Conservation (phyloP, 2,329 filamentous ascomycete species). For the Talaromyces sp. region DNA sequence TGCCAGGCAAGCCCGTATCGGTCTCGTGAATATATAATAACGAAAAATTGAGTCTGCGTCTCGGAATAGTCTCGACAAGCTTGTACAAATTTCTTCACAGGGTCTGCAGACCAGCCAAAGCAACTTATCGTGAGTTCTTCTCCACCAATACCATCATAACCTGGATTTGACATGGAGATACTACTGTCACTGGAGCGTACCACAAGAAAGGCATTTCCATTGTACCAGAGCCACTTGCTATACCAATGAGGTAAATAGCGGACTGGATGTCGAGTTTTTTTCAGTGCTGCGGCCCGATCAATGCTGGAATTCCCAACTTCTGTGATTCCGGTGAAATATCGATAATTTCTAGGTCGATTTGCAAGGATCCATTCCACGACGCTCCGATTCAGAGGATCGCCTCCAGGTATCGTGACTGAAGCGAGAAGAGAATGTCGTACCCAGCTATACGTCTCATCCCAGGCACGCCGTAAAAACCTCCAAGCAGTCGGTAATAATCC, state of each 20-base stretch:
- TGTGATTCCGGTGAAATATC: conserved; percentile 13
- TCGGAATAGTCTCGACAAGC: conserved; percentile 14
- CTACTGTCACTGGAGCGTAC: conserved; percentile 1
- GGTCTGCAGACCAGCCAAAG: conserved; percentile 16
- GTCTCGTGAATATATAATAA: conserved; percentile 15
- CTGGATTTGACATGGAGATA: conserved; percentile 8
- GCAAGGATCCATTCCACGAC: conserved; percentile 16
- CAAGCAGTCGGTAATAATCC: conserved; percentile 12
- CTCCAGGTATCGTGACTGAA: conserved; percentile 17
- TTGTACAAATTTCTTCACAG: conserved; percentile 14
- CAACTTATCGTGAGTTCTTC: conserved; percentile 16
- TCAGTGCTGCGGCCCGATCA: conserved; percentile 12
- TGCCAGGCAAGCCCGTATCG: conserved; percentile 17
- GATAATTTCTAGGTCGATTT: conserved; percentile 12
- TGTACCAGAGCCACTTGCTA: conserved; percentile 14
- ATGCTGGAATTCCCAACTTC: conserved; percentile 1
- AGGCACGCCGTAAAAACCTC: conserved; percentile 8
- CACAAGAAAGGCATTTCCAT: conserved; percentile 3
- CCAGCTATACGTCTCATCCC: conserved; percentile 10
- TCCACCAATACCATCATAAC: conserved; percentile 14
- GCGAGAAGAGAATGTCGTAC: conserved; percentile 13
- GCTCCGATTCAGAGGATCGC: conserved; percentile 15
- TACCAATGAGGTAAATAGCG: conserved; percentile 14
- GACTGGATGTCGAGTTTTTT: conserved; percentile 14
- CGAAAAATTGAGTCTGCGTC: conserved; percentile 14